Percentiles rank a stretch among this genome's conserved stretches.
Evolutionary conservation across 78 protist species (phyloP).

Genomic region (Planoprotostelium fungivorum): DNA sequence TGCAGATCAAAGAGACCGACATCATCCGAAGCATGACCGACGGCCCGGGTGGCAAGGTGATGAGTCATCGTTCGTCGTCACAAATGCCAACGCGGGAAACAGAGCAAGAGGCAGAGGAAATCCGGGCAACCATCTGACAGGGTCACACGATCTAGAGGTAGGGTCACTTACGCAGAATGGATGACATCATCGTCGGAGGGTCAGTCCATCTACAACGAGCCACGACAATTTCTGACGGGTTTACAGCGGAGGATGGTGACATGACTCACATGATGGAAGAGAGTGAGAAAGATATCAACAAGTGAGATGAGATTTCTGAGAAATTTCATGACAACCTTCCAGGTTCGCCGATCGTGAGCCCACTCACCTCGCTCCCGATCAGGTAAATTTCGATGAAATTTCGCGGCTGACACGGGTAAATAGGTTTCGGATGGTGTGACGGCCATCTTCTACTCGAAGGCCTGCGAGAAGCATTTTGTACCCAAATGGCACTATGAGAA

Average conservation of each 20-base stretch:
- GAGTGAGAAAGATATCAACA: background rate
- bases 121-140: background rate
- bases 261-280: background rate
- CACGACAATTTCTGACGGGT: too few species aligned
- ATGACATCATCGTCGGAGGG: background rate
- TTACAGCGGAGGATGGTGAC: too few species aligned
- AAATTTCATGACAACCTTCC: slow-evolving; percentile 16
- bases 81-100: background rate
- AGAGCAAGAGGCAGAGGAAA: background rate
- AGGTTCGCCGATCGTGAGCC: background rate
- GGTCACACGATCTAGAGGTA: background rate
- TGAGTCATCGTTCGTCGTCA: background rate
- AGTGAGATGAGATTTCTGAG: background rate
- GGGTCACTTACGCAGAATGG: background rate
- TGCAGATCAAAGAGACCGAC: background rate
- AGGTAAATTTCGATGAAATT: slow-evolving; percentile 1
- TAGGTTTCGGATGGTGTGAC: background rate
- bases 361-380: background rate
- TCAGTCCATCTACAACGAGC: background rate
- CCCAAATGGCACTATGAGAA: slow-evolving; percentile 57
- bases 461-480: slow-evolving; percentile 42
- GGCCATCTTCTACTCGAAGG: slow-evolving; percentile 18
- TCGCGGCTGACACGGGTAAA: background rate
- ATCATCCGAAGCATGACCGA: background rate
- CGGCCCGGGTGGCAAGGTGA: background rate